phyloP scores from a whole-genome alignment of 805 yeast genomes.

The Pichia kluyveri region DNA sequence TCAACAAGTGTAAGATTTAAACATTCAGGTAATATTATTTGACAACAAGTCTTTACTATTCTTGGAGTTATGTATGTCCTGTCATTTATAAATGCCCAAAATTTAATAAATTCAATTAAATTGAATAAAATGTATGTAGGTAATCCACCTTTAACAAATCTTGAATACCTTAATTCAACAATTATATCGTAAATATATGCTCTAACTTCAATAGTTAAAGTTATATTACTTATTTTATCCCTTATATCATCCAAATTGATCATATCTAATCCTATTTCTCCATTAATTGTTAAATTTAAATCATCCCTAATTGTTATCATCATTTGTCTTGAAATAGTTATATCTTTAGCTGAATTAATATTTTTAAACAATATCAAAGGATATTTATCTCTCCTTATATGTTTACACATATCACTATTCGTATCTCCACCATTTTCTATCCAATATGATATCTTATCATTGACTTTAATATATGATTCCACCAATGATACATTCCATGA shows the following conservation, averaged over 20 bases:
- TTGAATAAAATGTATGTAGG: conserved; percentile 38
- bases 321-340: not conserved
- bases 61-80: conserved; percentile 42
- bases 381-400: not conserved
- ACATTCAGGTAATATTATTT: conserved; percentile 39
- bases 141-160: conserved; percentile 45
- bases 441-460: not conserved
- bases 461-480: not conserved
- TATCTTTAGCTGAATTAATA: not conserved
- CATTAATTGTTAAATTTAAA: not conserved
- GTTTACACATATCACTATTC: not conserved
- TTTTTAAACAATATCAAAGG: not conserved
- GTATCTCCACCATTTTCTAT: not conserved
- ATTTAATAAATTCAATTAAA: conserved; percentile 29
- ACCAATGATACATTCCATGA: not conserved
- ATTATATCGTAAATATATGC: conserved; percentile 51
- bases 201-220: conserved; percentile 38
- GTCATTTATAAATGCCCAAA: conserved; percentile 34
- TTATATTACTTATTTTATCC: not conserved
- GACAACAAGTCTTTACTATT: conserved; percentile 41
- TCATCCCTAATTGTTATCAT: not conserved
- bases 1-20: conserved; percentile 28
- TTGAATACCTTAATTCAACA: conserved; percentile 42
- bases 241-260: not conserved
- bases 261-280: not conserved